A percentile compares a stretch with the other conserved stretches of the same genome.
These are phyloP conservation scores for Puccinellia tenuiflora DNA, from an alignment of 176 grass and related monocot genomes.

Conservation along the genomic window DNA sequence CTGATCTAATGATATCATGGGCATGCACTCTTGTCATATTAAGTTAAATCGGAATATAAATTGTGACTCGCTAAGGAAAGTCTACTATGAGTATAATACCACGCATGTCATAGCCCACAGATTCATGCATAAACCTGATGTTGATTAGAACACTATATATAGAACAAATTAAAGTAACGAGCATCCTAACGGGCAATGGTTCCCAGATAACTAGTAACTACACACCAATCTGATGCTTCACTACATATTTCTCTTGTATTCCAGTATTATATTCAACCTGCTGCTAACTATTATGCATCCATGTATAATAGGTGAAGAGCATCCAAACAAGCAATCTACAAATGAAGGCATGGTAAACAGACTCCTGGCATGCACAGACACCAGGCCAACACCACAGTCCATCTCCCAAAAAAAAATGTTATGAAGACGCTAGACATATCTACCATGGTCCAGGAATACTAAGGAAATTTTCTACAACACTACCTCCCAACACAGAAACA, in stretches of 20 bases:
- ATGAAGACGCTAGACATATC: neutral
- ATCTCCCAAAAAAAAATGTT: neutral
- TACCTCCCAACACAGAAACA: neutral
- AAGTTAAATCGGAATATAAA: neutral
- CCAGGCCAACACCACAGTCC: neutral
- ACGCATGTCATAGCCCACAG: neutral
- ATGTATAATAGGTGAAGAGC: neutral
- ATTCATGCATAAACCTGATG: neutral
- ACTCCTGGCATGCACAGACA: neutral
- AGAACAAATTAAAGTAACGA: neutral
- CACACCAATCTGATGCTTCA: neutral
- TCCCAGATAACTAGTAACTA: neutral
- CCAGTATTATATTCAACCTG: neutral
- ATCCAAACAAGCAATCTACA: neutral
- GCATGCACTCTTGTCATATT: neutral
- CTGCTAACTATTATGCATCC: neutral
- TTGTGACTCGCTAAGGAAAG: neutral
- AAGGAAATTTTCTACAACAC: neutral
- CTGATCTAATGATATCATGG: neutral
- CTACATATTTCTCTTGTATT: neutral
- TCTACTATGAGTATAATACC: neutral
- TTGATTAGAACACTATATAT: neutral
- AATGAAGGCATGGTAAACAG: neutral
- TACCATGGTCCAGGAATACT: neutral
- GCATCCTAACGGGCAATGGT: neutral